Conservation (phyloP, 371 early-diverging fungal genomes). For the Mortierella sp. region DNA sequence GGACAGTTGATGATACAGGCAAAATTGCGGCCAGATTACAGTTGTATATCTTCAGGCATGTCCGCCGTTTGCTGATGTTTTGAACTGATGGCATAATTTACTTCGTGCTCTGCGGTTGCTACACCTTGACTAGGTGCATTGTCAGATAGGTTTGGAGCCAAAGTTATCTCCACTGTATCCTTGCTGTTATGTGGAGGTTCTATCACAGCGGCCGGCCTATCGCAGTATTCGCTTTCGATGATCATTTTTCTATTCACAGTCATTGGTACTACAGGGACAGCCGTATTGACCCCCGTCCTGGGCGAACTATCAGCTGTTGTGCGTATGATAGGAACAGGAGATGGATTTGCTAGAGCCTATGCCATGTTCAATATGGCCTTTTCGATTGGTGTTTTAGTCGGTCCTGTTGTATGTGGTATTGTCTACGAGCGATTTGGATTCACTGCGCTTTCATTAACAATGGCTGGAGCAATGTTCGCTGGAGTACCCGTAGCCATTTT, state of each 20-base stretch:
- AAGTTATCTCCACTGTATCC: slow-evolving; percentile 50
- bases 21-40: no score
- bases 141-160: slow-evolving; percentile 61
- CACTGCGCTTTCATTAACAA: slow-evolving; percentile 42
- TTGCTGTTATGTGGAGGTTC: slow-evolving; percentile 54
- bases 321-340: slow-evolving; percentile 49
- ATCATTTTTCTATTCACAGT: slow-evolving; percentile 57
- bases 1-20: not conserved
- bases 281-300: slow-evolving; percentile 59
- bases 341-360: slow-evolving; percentile 61
- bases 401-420: slow-evolving; percentile 59
- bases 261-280: slow-evolving; percentile 59
- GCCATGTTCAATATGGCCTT: slow-evolving; percentile 67
- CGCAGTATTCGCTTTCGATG: slow-evolving; percentile 26
- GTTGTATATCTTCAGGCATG: not conserved
- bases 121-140: slow-evolving; percentile 26
- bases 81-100: no score
- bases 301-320: slow-evolving; percentile 63
- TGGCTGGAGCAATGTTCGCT: slow-evolving; percentile 39
- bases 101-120: not conserved
- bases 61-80: no score
- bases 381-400: slow-evolving; percentile 58
- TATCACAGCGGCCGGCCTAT: slow-evolving; percentile 16
- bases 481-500: slow-evolving; percentile 30
- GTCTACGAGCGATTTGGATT: slow-evolving; percentile 58